Evolutionary conservation across 371 early-diverging fungal genomes (phyloP).

Genomic region (Zopfochytrium polystomum): DNA sequence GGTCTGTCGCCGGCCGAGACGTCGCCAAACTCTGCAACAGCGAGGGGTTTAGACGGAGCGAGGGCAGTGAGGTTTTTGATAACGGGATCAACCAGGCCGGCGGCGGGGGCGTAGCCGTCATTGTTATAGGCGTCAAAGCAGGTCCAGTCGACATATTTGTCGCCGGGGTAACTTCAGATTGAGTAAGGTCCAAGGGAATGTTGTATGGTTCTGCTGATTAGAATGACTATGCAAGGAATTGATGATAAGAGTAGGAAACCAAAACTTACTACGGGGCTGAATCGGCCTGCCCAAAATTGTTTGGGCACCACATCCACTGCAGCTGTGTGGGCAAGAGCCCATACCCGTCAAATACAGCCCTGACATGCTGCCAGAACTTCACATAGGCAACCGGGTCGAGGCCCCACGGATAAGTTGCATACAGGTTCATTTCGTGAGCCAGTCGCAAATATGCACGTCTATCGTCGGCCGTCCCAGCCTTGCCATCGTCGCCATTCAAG

Average conservation of each 20-base stretch:
- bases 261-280: not conserved
- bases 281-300: slow-evolving; percentile 11
- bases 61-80: not conserved
- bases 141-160: not conserved
- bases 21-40: not conserved
- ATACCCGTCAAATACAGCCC: not conserved
- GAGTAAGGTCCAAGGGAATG: no score
- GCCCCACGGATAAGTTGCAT: slow-evolving; percentile 5
- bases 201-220: no score
- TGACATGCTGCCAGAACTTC: slow-evolving; percentile 6
- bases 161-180: no score
- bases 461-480: slow-evolving; percentile 13
- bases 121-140: not conserved
- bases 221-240: no score
- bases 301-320: slow-evolving; percentile 23
- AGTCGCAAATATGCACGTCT: slow-evolving; percentile 12
- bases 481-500: slow-evolving; percentile 9
- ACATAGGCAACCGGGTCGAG: slow-evolving; percentile 4
- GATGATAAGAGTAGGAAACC: no score
- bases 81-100: not conserved
- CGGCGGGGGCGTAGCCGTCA: not conserved
- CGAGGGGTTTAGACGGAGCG: not conserved
- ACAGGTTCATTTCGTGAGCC: slow-evolving; percentile 18
- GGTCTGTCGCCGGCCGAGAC: not conserved
- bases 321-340: slow-evolving; percentile 7